Evolutionary conservation across 805 yeast genomes (phyloP).

Genomic region (Spathaspora girioi): DNA sequence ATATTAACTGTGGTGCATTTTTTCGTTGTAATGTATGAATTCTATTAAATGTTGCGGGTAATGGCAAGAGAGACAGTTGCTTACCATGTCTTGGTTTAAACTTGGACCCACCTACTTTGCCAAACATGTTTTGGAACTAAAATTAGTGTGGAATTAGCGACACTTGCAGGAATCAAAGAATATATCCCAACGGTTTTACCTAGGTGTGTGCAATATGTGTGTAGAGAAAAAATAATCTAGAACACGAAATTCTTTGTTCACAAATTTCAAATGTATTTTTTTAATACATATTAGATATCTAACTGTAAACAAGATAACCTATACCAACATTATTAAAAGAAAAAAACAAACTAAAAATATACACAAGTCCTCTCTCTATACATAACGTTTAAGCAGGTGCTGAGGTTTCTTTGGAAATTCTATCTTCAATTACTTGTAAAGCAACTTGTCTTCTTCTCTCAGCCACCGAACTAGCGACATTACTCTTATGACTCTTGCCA

Average conservation of each 20-base stretch:
- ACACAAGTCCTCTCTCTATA: no score
- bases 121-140: background rate
- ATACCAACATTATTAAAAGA: no score
- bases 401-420: conserved; percentile 34
- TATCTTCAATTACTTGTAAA: conserved; percentile 67
- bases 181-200: background rate
- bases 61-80: conserved; percentile 17
- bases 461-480: conserved; percentile 48
- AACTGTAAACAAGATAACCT: no score
- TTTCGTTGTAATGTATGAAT: conserved; percentile 10
- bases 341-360: no score
- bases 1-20: conserved; percentile 10
- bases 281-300: no score
- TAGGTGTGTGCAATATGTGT: no score
- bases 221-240: no score
- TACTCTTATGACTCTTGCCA: conserved; percentile 34
- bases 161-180: background rate
- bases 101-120: background rate
- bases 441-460: conserved; percentile 80
- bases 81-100: conserved; percentile 25
- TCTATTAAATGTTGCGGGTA: conserved; percentile 25
- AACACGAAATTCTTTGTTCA: no score
- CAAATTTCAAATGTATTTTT: no score
- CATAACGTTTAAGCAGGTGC: background rate
- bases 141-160: background rate